A percentile compares a stretch with the other conserved stretches of the same genome.
Conservation (phyloP, 805 yeast genomes). For the Candida patagonica region DNA sequence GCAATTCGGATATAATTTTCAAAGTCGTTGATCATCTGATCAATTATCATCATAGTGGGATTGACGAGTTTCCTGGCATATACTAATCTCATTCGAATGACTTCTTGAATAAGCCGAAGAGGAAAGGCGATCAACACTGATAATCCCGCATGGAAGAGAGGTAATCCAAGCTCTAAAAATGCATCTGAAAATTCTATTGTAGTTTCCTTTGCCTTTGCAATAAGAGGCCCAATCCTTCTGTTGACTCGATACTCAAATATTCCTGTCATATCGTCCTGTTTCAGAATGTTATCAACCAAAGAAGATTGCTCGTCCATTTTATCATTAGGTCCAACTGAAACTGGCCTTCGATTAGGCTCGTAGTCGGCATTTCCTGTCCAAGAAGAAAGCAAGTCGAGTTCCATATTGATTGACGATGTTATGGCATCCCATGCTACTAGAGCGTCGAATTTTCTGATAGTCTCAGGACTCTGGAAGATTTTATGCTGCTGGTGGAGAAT, state of each 20-base stretch:
- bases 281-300: slow-evolving; percentile 74
- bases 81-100: slow-evolving; percentile 59
- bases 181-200: slow-evolving; percentile 50
- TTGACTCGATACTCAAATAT: slow-evolving; percentile 64
- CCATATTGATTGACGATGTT: slow-evolving; percentile 56
- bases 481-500: slow-evolving; percentile 80
- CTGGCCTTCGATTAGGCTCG: slow-evolving; percentile 42
- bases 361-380: slow-evolving; percentile 85
- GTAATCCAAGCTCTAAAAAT: slow-evolving; percentile 62
- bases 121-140: slow-evolving; percentile 61
- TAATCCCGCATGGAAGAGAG: slow-evolving; percentile 52
- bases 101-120: slow-evolving; percentile 65
- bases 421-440: slow-evolving; percentile 77
- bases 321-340: slow-evolving; percentile 11
- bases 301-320: slow-evolving; percentile 53
- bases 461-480: slow-evolving; percentile 50
- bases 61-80: slow-evolving; percentile 72
- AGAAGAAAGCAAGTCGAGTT: slow-evolving; percentile 46
- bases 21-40: slow-evolving; percentile 83
- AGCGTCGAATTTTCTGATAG: slow-evolving; percentile 61
- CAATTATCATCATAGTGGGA: slow-evolving; percentile 94
- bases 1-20: slow-evolving; percentile 68
- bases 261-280: slow-evolving; percentile 40
- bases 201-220: slow-evolving; percentile 69
- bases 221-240: slow-evolving; percentile 67